Evolutionary conservation across 2,329 filamentous ascomycete genomes (phyloP).

Genomic region (Dryadomyces quercivorus): DNA sequence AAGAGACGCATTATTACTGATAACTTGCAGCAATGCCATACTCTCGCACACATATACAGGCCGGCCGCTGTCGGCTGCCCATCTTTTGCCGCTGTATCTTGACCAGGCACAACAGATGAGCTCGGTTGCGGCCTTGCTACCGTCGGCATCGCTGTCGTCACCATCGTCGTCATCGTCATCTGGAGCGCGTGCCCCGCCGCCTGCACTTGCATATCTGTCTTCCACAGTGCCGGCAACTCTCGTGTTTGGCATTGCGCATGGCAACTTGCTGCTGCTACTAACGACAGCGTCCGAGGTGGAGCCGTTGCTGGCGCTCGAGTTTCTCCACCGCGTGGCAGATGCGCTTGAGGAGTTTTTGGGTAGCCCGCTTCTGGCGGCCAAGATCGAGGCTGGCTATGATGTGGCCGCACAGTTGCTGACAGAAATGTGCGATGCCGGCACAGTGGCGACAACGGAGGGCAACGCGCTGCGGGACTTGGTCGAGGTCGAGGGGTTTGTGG

Average conservation of each 20-base stretch:
- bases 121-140: not conserved
- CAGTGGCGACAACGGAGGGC: slow-evolving; percentile 77
- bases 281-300: slow-evolving; percentile 78
- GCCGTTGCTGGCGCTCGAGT: slow-evolving; percentile 82
- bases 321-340: slow-evolving; percentile 86
- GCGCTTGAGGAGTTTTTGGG: slow-evolving; percentile 90
- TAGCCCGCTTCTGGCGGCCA: slow-evolving; percentile 69
- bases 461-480: slow-evolving; percentile 87
- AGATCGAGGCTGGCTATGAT: slow-evolving; percentile 85
- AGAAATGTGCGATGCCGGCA: slow-evolving; percentile 92
- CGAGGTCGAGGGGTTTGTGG: slow-evolving; percentile 81
- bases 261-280: slow-evolving; percentile 75
- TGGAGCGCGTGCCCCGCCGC: slow-evolving; percentile 45
- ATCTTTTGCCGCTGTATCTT: slow-evolving; percentile 77
- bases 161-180: not conserved
- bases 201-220: slow-evolving; percentile 75
- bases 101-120: slow-evolving; percentile 43
- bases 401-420: slow-evolving; percentile 83
- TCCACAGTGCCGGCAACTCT: slow-evolving; percentile 75
- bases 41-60: slow-evolving; percentile 82
- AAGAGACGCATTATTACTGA: not conserved
- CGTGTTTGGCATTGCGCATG: slow-evolving; percentile 75
- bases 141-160: not conserved
- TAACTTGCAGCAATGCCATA: slow-evolving; percentile 53
- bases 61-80: slow-evolving; percentile 62